phyloP scores from a whole-genome alignment of 164 flowering plant genomes.

The Magnolia sinica region DNA sequence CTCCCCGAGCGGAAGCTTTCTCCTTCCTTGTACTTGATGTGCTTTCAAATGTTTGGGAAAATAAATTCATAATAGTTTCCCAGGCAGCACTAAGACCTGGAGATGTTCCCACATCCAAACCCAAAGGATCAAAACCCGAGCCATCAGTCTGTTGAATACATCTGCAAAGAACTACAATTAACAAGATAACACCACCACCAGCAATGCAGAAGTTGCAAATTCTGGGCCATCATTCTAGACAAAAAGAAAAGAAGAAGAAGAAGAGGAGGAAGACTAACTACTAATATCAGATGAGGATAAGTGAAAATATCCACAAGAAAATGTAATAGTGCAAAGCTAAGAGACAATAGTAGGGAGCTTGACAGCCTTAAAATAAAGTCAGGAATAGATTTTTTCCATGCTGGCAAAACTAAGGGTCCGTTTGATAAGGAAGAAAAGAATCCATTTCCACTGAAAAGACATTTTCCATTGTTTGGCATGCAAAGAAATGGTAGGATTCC shows the following conservation, averaged over 20 bases:
- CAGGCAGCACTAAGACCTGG: constrained; percentile 41
- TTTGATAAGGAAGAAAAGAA: no score
- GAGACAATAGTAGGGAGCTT: not conserved
- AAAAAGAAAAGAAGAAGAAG: not conserved
- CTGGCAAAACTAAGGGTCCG: no score
- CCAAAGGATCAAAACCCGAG: constrained; percentile 81
- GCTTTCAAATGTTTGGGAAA: constrained; percentile 57
- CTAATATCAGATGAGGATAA: not conserved
- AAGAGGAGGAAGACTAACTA: no score
- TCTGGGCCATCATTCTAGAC: not conserved
- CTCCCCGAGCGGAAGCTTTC: constrained; percentile 63
- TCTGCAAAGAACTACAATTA: constrained; percentile 37
- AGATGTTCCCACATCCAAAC: constrained; percentile 47
- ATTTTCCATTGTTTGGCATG: no score
- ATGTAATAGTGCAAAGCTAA: not conserved
- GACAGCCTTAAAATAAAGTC: not conserved
- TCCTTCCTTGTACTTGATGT: constrained; percentile 65
- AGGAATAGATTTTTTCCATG: no score
- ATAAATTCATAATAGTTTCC: constrained; percentile 40
- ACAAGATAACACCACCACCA: not conserved
- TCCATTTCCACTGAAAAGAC: no score
- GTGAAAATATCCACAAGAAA: not conserved
- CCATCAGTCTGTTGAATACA: constrained; percentile 22
- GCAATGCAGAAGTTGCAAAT: not conserved
- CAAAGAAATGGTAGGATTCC: no score